Evolutionary conservation across 1,139 yeast genomes (phyloP), one percentile per base, ranked within the genome.

Genomic region (Debaryomycetaceae sp.): DNA sequence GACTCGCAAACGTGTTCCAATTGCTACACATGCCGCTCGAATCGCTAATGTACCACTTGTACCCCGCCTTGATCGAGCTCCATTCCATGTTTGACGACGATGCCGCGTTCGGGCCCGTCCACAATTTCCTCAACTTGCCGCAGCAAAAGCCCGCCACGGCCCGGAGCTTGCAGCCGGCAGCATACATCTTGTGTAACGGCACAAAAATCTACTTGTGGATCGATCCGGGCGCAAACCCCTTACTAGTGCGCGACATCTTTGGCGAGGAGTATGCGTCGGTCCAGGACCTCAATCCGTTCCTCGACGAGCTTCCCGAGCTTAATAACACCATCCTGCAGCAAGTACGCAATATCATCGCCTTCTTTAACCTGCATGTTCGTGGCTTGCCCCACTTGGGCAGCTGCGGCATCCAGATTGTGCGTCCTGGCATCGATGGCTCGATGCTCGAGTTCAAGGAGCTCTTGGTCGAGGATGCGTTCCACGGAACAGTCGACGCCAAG

Each of bases 11-110:
- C 30, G 59, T 71, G 30, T 68, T 65, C 40, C 61, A 63, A 31
- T 61, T 81, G 49, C 58, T 70, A 35, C 56, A 64, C 10, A 62
- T 73, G 55, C 74, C 82, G 14, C 51, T 77, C 19, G 77, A 76
- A 16, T 65, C 68, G 34, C 58, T 90, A 22, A 57, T 76, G 25
- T 70, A 72, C 36, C 76, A 73, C 37, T 61, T 90, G 30, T 90
- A 87, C 44, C 98, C 98, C 2, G 75, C 82, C 4, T 62, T 90
- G 36, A 64, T 82, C 26, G 85, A 83, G 25, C 52, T 87, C 25
- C 95, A 86, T 50, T 65, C 73, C 3, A 53, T 83, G 32, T 60
- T 56, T 6, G 79, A 73, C 5, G 58, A 57, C 3, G 83, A 76
- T 36, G 70, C 80, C 25, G 45, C 63, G 15, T 55, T 62, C 15